Base-by-base conservation (phyloP, 495 filamentous ascomycete genomes). In the Xanthoparmelia taractica region DNA sequence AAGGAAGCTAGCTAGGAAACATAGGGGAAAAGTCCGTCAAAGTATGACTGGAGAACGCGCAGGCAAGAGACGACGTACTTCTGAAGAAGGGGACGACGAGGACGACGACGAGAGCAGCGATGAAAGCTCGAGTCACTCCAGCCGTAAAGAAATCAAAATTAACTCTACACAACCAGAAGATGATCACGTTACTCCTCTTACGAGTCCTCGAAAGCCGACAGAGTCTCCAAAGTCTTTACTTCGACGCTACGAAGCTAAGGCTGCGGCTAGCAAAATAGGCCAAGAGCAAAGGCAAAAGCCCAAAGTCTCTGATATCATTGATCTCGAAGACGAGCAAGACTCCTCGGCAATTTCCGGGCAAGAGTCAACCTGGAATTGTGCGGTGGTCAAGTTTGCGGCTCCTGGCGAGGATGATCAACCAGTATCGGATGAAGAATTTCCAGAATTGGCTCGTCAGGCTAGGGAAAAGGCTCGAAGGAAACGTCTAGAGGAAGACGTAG, bases 401-500 rank as follows among this genome's bases (percentile, higher is more conserved):
- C 38, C 34, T 41, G 57, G 23, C 54, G 59, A 60, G n/a, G 73
- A 73, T 15, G 74, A 77, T 33, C 68, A 73, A 37, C 43, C 63
- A 36, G 61, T 70, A 11, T 76, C 75, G 7, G 78, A 78, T 57
- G 78, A 81, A 56, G 78, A 81, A 47, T 79, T 78, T 58, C 72
- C 77, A 4, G 78, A 78, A 41, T 67, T 81, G 20, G 69, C 73
- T 57, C 68, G 68, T 38, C 65, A 66, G 54, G 67, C 63, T 64
- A 67, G 63, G 58, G 73, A 67, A 63, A 72, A 67, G 67, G 72
- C 59, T 59, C 68, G 65, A 36, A 64, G 60, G 27, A 69, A 69
- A 60, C 67, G 65, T 34, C 63, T 71, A 15, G 69, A 67, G 43
- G 57, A 59, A 55, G 67, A 69, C 56, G 45, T 68, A 34, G 52